phyloP scores from a whole-genome alignment of 2,329 filamentous ascomycete species.

The Basipetospora sp. region DNA sequence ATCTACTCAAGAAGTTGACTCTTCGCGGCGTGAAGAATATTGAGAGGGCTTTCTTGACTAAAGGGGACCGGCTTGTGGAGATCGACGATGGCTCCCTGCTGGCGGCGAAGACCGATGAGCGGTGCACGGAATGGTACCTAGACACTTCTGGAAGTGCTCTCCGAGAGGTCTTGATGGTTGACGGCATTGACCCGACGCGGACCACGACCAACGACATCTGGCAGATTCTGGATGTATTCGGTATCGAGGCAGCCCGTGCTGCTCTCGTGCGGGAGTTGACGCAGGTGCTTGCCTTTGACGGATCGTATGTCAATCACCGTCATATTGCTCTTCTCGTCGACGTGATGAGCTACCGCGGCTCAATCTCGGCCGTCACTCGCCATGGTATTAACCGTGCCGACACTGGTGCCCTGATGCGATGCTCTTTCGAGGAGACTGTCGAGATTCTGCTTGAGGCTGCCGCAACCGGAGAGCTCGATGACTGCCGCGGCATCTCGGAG shows the following conservation, averaged over 20 bases:
- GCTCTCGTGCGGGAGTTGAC: slow-evolving; percentile 79
- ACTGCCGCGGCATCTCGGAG: slow-evolving; percentile 95
- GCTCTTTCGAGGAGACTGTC: slow-evolving; percentile 97
- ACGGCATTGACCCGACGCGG: slow-evolving; percentile 71
- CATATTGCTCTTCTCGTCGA: slow-evolving; percentile 90
- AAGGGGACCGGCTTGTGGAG: slow-evolving; percentile 54
- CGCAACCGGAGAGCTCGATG: slow-evolving; percentile 84
- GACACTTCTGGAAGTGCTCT: slow-evolving; percentile 87
- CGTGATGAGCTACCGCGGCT: slow-evolving; percentile 92
- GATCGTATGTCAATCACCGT: slow-evolving; percentile 98
- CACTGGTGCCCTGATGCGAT: slow-evolving; percentile 95
- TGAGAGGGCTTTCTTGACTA: slow-evolving; percentile 84
- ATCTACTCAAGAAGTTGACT: slow-evolving; percentile 80
- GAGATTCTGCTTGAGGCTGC: slow-evolving; percentile 95
- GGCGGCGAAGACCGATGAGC: slow-evolving; percentile 55
- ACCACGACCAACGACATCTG: slow-evolving; percentile 94
- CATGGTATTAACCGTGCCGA: slow-evolving; percentile 98
- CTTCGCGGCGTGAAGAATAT: slow-evolving; percentile 82
- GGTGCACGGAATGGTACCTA: slow-evolving; percentile 85
- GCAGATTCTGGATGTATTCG: slow-evolving; percentile 86
- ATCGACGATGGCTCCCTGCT: slow-evolving; percentile 57
- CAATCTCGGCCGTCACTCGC: slow-evolving; percentile 88
- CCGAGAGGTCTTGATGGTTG: slow-evolving; percentile 67
- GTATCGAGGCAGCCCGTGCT: slow-evolving; percentile 84
- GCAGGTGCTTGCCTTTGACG: slow-evolving; percentile 89